Evolutionary conservation across 331 rosid genomes (phyloP).

Genomic region (Quercus tomentella): DNA sequence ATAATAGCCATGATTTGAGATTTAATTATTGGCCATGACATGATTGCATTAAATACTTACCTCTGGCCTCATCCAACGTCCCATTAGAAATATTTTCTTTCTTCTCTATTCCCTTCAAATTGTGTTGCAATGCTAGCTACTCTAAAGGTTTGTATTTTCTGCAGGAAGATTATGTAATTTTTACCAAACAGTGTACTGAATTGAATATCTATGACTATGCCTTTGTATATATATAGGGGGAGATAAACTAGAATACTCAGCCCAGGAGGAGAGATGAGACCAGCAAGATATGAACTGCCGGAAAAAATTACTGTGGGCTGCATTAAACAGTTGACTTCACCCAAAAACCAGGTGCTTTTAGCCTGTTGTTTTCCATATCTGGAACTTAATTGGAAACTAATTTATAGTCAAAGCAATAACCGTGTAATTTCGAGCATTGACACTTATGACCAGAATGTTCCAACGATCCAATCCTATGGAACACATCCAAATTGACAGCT

Average conservation of each 20-base stretch:
- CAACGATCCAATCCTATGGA: background rate
- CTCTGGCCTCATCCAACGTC: constrained; percentile 93
- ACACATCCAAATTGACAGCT: background rate
- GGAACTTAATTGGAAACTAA: background rate
- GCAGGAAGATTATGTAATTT: background rate
- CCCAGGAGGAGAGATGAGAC: background rate
- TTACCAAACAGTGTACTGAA: background rate
- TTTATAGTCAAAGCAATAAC: background rate
- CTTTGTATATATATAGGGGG: constrained; percentile 21
- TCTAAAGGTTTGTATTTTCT: background rate
- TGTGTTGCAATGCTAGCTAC: background rate
- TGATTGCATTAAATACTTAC: constrained; percentile 15
- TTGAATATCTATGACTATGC: constrained; percentile 1
- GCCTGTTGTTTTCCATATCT: constrained; percentile 37
- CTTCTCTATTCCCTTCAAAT: background rate
- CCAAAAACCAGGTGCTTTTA: constrained; percentile 53
- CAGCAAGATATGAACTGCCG: background rate
- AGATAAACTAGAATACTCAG: background rate
- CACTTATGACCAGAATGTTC: constrained; percentile 4
- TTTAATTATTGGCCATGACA: background rate
- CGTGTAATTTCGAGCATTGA: background rate
- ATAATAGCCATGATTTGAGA: too few relatives aligned
- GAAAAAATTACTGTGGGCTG: constrained; percentile 36
- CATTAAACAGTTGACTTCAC: constrained; percentile 16
- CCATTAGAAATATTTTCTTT: constrained; percentile 39